phyloP scores from a whole-genome alignment of 129 eudicot genomes.

The Pittosporum tobira region DNA sequence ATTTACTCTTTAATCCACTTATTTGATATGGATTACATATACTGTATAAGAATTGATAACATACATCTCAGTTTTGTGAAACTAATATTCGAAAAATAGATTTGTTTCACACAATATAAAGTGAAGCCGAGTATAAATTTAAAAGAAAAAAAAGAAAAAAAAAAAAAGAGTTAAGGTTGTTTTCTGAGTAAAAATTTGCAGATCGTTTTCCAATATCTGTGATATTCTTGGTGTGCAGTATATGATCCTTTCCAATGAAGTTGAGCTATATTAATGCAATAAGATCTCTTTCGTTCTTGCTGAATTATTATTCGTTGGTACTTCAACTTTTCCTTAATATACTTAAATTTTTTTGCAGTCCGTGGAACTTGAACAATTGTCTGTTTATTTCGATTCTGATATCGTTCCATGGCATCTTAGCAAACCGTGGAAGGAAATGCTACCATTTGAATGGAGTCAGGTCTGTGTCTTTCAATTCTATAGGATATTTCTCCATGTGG shows the following conservation, averaged over 20 bases:
- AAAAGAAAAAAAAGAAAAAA: too few species aligned
- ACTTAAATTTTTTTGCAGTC: conserved; percentile 35
- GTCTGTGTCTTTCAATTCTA: conserved; percentile 26
- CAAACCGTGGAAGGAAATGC: conserved; percentile 78
- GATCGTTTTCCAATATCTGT: neutral
- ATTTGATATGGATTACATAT: too few species aligned
- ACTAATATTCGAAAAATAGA: too few species aligned
- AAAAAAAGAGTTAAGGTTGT: too few species aligned
- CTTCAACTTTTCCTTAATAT: neutral
- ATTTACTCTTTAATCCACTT: neutral
- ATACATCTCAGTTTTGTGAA: too few species aligned
- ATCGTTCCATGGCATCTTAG: conserved; percentile 65
- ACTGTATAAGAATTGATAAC: too few species aligned
- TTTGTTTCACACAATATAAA: too few species aligned
- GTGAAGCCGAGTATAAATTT: too few species aligned
- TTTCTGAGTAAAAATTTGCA: too few species aligned
- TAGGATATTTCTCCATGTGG: conserved; percentile 4
- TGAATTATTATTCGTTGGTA: neutral
- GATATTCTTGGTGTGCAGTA: neutral
- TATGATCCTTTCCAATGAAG: neutral
- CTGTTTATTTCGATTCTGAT: conserved; percentile 90
- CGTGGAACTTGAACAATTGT: conserved; percentile 78
- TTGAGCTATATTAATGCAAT: neutral
- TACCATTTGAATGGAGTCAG: conserved; percentile 86
- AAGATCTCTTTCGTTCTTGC: neutral